Evolutionary conservation across 768 basidiomycete species (phyloP).

Genomic region (Russula dissimulans): DNA sequence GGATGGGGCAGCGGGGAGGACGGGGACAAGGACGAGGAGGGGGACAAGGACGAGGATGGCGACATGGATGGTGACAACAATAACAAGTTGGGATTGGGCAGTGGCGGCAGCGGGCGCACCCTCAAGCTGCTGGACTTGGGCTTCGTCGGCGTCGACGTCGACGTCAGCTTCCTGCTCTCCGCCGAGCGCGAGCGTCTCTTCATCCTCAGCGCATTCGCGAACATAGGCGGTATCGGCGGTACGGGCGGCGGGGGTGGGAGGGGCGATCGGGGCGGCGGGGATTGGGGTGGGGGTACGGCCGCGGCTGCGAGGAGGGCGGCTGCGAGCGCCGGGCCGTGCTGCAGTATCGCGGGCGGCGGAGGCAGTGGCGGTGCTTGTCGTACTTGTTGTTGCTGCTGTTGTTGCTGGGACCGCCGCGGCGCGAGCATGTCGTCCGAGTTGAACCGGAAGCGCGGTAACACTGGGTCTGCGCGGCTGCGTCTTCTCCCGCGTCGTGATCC

Average conservation of each 20-base stretch:
- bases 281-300: too few species aligned
- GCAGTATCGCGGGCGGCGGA: neutral
- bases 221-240: neutral
- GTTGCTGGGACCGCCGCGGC: neutral
- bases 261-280: neutral
- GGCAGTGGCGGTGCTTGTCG: neutral
- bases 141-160: too few species aligned
- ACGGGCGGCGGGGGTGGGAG: neutral
- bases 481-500: neutral
- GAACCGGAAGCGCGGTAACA: neutral
- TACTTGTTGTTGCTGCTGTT: too few species aligned
- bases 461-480: slow-evolving; percentile 6
- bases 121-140: too few species aligned
- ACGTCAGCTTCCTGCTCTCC: neutral
- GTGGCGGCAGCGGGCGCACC: neutral
- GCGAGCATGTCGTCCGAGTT: slow-evolving; percentile 11
- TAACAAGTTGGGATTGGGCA: neutral
- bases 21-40: too few species aligned
- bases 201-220: neutral
- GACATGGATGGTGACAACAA: neutral
- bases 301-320: too few species aligned
- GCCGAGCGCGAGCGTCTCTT: too few species aligned
- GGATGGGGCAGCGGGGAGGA: neutral
- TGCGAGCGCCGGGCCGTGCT: too few species aligned
- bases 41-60: too few species aligned